Evolutionary conservation across 2,329 filamentous ascomycete genomes (phyloP).

Genomic region (Ascochyta lentis): DNA sequence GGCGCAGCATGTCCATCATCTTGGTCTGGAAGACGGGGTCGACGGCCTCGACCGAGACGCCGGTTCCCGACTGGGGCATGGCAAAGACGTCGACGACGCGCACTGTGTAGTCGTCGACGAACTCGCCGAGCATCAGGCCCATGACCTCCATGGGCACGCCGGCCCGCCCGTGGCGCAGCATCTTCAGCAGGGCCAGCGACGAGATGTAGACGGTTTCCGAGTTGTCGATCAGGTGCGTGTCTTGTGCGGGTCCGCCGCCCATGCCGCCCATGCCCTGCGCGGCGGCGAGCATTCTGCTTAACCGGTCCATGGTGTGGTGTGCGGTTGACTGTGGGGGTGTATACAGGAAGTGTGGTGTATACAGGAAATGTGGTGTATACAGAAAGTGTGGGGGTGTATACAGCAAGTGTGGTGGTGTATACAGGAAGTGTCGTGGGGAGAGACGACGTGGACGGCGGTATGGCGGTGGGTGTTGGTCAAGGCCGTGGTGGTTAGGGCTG

Average conservation of each 20-base stretch:
- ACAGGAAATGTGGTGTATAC: no score
- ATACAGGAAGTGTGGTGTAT: not conserved
- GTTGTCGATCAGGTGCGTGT: slow-evolving; percentile 96
- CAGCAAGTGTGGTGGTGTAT: no score
- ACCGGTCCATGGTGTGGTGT: slow-evolving; percentile 75
- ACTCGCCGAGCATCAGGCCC: slow-evolving; percentile 98
- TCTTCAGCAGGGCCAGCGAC: slow-evolving; percentile 94
- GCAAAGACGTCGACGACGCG: slow-evolving; percentile 98
- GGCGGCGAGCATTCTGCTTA: slow-evolving; percentile 84
- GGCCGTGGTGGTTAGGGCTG: no score
- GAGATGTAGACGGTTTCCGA: slow-evolving; percentile 99
- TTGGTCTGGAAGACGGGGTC: slow-evolving; percentile 99
- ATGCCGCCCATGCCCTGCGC: slow-evolving; percentile 73
- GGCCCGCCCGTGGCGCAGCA: slow-evolving; percentile 95
- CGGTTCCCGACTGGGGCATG: slow-evolving; percentile 98
- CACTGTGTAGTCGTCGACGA: slow-evolving; percentile 98
- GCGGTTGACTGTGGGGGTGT: not conserved
- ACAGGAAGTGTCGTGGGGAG: not conserved
- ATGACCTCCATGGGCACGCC: slow-evolving; percentile 99
- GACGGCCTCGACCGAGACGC: slow-evolving; percentile 96
- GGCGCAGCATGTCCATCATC: slow-evolving; percentile 99
- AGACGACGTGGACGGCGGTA: slow-evolving; percentile 3
- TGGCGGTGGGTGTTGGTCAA: not conserved
- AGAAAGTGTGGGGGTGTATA: no score
- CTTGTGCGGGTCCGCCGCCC: slow-evolving; percentile 59